Percentiles rank a stretch among this genome's conserved stretches.
phyloP scores from a whole-genome alignment of 2,329 filamentous ascomycete species.

The Claviceps purpurea region DNA sequence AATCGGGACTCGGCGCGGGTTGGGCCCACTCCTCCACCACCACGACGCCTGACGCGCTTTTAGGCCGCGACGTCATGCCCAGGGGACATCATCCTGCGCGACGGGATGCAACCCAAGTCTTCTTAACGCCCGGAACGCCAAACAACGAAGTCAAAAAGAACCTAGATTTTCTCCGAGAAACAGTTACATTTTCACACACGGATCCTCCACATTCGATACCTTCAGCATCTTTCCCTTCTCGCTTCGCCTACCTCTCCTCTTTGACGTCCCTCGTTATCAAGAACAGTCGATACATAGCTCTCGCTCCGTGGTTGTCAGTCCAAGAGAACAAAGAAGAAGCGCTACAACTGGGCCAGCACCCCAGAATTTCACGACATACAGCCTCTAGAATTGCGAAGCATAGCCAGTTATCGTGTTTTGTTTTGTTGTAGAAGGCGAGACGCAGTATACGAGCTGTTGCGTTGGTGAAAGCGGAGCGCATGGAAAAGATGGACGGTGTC shows the following conservation, averaged over 20 bases:
- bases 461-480: not conserved
- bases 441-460: not conserved
- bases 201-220: not conserved
- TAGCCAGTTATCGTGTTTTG: not conserved
- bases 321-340: not conserved
- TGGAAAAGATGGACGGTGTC: slow-evolving; percentile 12
- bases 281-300: not conserved
- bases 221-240: not conserved
- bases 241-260: not conserved
- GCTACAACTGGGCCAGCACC: too few relatives aligned
- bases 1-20: too few relatives aligned
- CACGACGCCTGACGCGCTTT: too few relatives aligned
- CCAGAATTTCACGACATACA: too few relatives aligned
- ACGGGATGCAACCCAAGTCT: too few relatives aligned
- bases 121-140: too few relatives aligned
- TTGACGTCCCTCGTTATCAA: not conserved
- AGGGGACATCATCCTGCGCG: too few relatives aligned
- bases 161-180: not conserved
- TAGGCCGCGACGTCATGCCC: too few relatives aligned
- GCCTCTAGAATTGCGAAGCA: not conserved
- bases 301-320: too few relatives aligned
- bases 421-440: not conserved
- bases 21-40: too few relatives aligned
- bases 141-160: not conserved
- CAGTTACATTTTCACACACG: too few relatives aligned